Base-by-base conservation (phyloP, 192 early-diverging fungal genomes). In the Haplosporangium gracile region DNA sequence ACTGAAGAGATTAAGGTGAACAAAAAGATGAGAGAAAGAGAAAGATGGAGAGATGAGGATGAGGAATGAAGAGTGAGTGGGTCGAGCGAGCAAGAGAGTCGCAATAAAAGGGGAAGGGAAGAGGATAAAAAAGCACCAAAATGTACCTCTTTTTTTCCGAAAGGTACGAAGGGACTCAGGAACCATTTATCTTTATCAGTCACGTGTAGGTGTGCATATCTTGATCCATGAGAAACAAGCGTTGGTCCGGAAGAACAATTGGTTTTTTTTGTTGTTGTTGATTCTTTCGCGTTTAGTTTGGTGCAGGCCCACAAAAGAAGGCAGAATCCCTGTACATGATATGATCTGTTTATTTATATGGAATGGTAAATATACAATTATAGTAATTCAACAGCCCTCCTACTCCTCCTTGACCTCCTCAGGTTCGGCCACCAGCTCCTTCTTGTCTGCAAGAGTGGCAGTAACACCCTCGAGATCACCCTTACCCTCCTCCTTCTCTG, bases 391-490 rank as follows among this genome's bases (percentile, higher is more conserved):
- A 36, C 55, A 57, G 26, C 10, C 9, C 32, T 70, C 53, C 40
- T 53, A 26, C 22, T 51, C 49, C 10, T 72, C 32, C 13, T 32
- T 75, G 5, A 18, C 57, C 16, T 81, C 51, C 65, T 81, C 70
- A 2, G 84, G 79, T 34, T 86, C 84, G 16, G 79, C 49, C 2
- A 57, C 34, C 57, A 80, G 26, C 2, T 74, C 76, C 38, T 73
- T 76, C 65, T 86, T 86, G 57, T 86, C 79, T 2, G 75, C 79
- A 10, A 81, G 60, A 13, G 84, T 80, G 15, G 84, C 75, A 15
- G 79, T 86, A 22, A 86, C 75, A 20, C 70, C 55, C 70, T 85
- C 83, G 22, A 70, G 83, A 40, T 85, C 78, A 9, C 70, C 79
- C 45, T 76, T 71, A 1, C 74, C 75, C 26, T 70, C 76, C 13